phyloP scores from a whole-genome alignment of 371 early-diverging fungal genomes.

The Massospora cicadina region DNA sequence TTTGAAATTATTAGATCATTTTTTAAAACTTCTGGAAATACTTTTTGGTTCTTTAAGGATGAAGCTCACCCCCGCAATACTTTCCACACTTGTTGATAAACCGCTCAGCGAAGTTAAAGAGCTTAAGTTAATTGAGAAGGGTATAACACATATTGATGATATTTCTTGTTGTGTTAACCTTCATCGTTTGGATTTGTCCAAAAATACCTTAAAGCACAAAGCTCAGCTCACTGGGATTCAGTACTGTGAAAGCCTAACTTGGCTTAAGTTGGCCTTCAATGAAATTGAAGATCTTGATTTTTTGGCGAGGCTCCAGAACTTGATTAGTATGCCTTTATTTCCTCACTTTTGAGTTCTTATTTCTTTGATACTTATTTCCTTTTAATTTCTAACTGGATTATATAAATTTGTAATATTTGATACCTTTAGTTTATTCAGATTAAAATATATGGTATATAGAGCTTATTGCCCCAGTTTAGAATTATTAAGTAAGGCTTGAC shows the following conservation, averaged over 20 bases:
- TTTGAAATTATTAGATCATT: neutral
- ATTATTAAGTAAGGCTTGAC: too few species aligned
- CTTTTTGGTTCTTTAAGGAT: slow-evolving; percentile 15
- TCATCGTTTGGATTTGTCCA: slow-evolving; percentile 46
- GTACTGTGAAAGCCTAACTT: slow-evolving; percentile 32
- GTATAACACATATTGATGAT: slow-evolving; percentile 42
- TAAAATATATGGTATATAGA: too few species aligned
- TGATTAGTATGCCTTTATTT: slow-evolving; percentile 29
- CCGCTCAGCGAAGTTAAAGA: slow-evolving; percentile 26
- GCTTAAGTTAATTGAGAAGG: slow-evolving; percentile 30
- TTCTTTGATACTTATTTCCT: too few species aligned
- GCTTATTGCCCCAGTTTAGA: too few species aligned
- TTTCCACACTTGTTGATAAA: slow-evolving; percentile 20
- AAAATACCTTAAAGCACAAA: slow-evolving; percentile 35
- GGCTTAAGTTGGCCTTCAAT: slow-evolving; percentile 46
- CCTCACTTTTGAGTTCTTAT: neutral
- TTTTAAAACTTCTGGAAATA: neutral
- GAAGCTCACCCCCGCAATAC: slow-evolving; percentile 30
- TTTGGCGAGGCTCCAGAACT: slow-evolving; percentile 31
- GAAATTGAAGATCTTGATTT: slow-evolving; percentile 35
- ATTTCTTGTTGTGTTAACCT: slow-evolving; percentile 41
- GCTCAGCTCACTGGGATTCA: slow-evolving; percentile 32
- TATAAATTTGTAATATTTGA: too few species aligned
- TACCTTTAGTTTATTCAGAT: too few species aligned
- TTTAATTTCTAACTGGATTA: too few species aligned